Conservation (phyloP, 1,284 basidiomycete genomes). For the Sanghuangporus sanghuang region DNA sequence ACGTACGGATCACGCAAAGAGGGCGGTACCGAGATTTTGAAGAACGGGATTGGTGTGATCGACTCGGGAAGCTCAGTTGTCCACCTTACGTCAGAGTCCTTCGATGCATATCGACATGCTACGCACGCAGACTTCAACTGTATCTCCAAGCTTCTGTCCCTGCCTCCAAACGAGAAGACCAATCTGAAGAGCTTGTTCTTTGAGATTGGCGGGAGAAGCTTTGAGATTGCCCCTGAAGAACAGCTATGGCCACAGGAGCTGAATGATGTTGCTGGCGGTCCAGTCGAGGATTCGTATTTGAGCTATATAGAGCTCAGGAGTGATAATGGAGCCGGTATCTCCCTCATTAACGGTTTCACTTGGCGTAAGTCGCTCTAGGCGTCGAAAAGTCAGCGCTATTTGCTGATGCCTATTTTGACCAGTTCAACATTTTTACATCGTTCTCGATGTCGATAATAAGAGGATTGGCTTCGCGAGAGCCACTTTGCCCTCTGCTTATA, state of each 20-base stretch:
- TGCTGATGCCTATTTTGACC: constrained; percentile 5
- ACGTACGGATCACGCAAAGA: constrained; percentile 21
- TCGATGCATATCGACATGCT: constrained; percentile 15
- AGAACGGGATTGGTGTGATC: constrained; percentile 20
- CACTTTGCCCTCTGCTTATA: neutral
- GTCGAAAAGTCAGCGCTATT: neutral
- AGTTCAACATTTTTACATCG: constrained; percentile 21
- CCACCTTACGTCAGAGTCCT: constrained; percentile 15
- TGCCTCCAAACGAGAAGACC: neutral
- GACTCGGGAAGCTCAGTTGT: constrained; percentile 21
- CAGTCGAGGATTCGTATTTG: constrained; percentile 15
- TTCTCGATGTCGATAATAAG: constrained; percentile 18
- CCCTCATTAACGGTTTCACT: neutral
- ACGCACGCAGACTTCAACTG: constrained; percentile 14
- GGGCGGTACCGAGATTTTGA: neutral
- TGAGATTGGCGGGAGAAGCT: constrained; percentile 16
- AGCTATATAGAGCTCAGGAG: neutral
- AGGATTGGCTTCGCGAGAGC: constrained; percentile 18
- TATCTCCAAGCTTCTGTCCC: constrained; percentile 17
- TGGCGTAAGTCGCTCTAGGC: neutral
- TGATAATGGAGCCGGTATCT: neutral
- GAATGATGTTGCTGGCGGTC: constrained; percentile 18
- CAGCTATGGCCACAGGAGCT: constrained; percentile 18
- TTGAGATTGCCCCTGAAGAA: constrained; percentile 17
- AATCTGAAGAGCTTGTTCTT: constrained; percentile 19